phyloP scores from a whole-genome alignment of 805 yeast genomes.

The Saccharomycopsis sp. region DNA sequence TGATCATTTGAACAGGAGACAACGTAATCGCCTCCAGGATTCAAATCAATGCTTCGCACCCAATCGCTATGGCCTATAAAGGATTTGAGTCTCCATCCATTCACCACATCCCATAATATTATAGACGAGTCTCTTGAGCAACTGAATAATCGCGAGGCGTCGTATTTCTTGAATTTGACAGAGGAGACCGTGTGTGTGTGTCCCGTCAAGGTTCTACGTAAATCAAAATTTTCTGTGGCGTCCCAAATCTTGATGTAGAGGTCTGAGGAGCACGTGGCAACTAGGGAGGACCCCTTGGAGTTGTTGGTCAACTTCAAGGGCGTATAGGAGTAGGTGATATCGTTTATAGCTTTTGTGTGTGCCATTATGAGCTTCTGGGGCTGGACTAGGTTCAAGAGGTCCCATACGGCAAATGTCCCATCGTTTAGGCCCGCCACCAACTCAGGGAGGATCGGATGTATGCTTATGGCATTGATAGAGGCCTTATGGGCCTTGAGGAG shows the following conservation, averaged over 20 bases:
- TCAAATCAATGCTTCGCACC: conserved; percentile 62
- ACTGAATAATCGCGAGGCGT: conserved; percentile 45
- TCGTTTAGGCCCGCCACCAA: conserved; percentile 63
- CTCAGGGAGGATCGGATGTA: conserved; percentile 71
- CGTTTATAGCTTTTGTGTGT: conserved; percentile 65
- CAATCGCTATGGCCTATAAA: conserved; percentile 82
- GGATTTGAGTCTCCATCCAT: conserved; percentile 61
- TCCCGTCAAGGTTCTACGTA: conserved; percentile 62
- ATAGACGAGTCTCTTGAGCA: conserved; percentile 59
- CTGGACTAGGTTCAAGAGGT: conserved; percentile 47
- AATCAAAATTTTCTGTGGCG: conserved; percentile 39
- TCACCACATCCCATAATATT: conserved; percentile 57
- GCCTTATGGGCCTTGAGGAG: conserved; percentile 50
- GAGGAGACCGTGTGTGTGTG: conserved; percentile 83
- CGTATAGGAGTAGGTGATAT: conserved; percentile 48
- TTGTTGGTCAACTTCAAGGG: conserved; percentile 21
- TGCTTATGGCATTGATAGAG: conserved; percentile 52
- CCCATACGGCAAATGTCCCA: conserved; percentile 72
- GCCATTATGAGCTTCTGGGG: conserved; percentile 63
- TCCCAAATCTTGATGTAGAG: conserved; percentile 66
- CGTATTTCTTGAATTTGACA: conserved; percentile 42
- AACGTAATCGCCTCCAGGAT: conserved; percentile 44
- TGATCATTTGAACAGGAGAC: conserved; percentile 78
- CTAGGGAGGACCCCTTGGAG: conserved; percentile 24
- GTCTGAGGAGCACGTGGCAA: conserved; percentile 48